phyloP scores from a whole-genome alignment of 2,329 filamentous ascomycete species.

The Diaporthe vaccinii region DNA sequence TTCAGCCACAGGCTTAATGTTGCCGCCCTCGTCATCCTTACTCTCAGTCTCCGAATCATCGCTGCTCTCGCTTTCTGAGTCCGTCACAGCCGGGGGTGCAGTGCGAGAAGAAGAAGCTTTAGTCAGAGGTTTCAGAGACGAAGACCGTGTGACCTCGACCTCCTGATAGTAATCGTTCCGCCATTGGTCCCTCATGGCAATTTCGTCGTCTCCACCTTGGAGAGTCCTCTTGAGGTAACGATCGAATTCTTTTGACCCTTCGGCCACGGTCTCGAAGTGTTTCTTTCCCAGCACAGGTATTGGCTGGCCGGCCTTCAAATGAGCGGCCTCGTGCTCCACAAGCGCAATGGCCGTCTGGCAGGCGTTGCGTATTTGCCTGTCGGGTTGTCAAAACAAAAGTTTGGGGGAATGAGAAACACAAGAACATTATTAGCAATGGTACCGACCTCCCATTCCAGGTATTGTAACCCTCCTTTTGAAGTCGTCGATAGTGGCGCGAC shows the following conservation, averaged over 20 bases:
- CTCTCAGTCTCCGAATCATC: slow-evolving; percentile 9
- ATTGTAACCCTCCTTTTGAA: slow-evolving; percentile 8
- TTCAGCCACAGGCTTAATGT: not conserved
- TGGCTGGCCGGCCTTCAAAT: not conserved
- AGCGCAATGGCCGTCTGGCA: slow-evolving; percentile 33
- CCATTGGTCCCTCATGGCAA: slow-evolving; percentile 26
- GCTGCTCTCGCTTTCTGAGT: slow-evolving; percentile 12
- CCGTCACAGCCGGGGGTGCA: not conserved
- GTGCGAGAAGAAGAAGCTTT: slow-evolving; percentile 1
- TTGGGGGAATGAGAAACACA: not conserved
- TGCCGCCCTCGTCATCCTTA: not conserved
- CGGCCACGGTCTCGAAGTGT: slow-evolving; percentile 13
- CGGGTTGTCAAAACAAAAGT: not conserved
- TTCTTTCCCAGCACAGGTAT: slow-evolving; percentile 7
- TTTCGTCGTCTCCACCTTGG: slow-evolving; percentile 25
- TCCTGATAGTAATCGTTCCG: slow-evolving; percentile 19
- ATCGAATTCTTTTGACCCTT: slow-evolving; percentile 31
- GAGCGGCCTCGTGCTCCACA: slow-evolving; percentile 25
- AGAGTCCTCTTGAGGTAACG: slow-evolving; percentile 13
- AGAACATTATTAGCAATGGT: not conserved
- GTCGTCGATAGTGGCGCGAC: not conserved
- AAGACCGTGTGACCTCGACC: not conserved
- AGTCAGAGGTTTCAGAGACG: slow-evolving; percentile 2
- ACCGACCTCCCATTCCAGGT: slow-evolving; percentile 34
- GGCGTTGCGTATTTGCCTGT: slow-evolving; percentile 30